phyloP scores from a whole-genome alignment of 768 basidiomycete species.

The Tubosaeta brunneosetosa region DNA sequence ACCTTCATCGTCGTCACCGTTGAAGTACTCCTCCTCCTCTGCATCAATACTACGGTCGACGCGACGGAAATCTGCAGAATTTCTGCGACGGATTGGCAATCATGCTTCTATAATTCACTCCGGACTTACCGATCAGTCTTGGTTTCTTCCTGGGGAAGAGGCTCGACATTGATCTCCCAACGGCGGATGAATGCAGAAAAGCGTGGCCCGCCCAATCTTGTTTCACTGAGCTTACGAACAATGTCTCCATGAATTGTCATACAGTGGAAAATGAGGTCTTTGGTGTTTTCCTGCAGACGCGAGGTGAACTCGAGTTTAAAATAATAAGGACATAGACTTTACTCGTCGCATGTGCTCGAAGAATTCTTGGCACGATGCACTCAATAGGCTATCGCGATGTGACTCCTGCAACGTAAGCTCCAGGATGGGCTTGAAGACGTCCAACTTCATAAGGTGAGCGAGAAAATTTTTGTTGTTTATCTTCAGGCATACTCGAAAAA shows the following conservation, averaged over 20 bases:
- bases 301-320: slow-evolving; percentile 4
- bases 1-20: slow-evolving; percentile 77
- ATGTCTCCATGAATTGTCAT: slow-evolving; percentile 71
- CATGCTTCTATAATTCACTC: slow-evolving; percentile 7
- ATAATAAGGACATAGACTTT: slow-evolving; percentile 20
- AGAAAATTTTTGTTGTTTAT: slow-evolving; percentile 75
- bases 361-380: slow-evolving; percentile 93
- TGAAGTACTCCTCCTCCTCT: slow-evolving; percentile 94
- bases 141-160: slow-evolving; percentile 50
- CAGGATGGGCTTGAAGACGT: slow-evolving; percentile 77
- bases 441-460: slow-evolving; percentile 75
- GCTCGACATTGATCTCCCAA: slow-evolving; percentile 92
- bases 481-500: slow-evolving; percentile 81
- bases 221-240: slow-evolving; percentile 59
- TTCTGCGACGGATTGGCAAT: slow-evolving; percentile 29
- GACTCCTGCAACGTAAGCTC: slow-evolving; percentile 82
- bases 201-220: slow-evolving; percentile 56
- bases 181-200: slow-evolving; percentile 71
- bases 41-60: slow-evolving; percentile 52
- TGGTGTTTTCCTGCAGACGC: slow-evolving; percentile 71
- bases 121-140: slow-evolving; percentile 47
- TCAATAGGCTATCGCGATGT: slow-evolving; percentile 84
- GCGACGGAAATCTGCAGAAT: slow-evolving; percentile 37
- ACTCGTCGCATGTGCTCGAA: slow-evolving; percentile 91
- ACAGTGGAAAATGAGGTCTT: slow-evolving; percentile 76